Percentiles rank a stretch among this genome's conserved stretches.
phyloP scores from a whole-genome alignment of 768 basidiomycete genomes.

The Suillus ampliporus region DNA sequence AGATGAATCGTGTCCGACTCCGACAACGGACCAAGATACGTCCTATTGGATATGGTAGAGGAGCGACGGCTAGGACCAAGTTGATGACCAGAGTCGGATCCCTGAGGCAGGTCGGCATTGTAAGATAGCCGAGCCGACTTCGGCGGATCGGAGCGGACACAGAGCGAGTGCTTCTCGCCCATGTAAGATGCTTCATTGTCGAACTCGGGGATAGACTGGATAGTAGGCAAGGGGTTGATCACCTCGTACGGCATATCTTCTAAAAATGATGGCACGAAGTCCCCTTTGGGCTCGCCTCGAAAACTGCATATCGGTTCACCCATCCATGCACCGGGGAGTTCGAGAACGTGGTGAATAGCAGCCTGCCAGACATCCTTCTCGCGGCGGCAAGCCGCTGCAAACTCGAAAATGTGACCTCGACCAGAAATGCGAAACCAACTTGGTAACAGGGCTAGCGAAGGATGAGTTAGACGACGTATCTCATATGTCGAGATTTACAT shows the following conservation, averaged over 20 bases:
- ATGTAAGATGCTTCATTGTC: slow-evolving; percentile 17
- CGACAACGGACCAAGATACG: slow-evolving; percentile 57
- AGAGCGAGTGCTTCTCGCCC: neutral
- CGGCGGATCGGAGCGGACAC: slow-evolving; percentile 3
- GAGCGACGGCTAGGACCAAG: slow-evolving; percentile 56
- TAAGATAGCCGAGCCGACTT: slow-evolving; percentile 24
- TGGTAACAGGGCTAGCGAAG: slow-evolving; percentile 69
- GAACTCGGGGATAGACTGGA: slow-evolving; percentile 62
- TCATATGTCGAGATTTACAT: slow-evolving; percentile 34
- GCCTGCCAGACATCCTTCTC: slow-evolving; percentile 91
- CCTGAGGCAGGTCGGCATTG: slow-evolving; percentile 21
- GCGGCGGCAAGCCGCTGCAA: slow-evolving; percentile 81
- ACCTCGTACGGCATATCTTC: slow-evolving; percentile 47
- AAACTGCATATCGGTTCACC: slow-evolving; percentile 72
- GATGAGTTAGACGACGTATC: neutral
- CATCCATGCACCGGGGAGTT: slow-evolving; percentile 51
- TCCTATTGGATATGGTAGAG: slow-evolving; percentile 66
- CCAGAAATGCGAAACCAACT: slow-evolving; percentile 79
- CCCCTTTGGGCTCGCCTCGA: slow-evolving; percentile 50
- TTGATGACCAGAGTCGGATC: slow-evolving; percentile 22
- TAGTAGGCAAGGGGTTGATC: slow-evolving; percentile 53
- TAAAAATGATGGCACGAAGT: slow-evolving; percentile 39
- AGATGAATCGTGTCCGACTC: slow-evolving; percentile 63
- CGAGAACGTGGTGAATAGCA: slow-evolving; percentile 59
- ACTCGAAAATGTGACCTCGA: slow-evolving; percentile 77